phyloP scores from a whole-genome alignment of 345 rosid genomes.

The Draba incana region DNA sequence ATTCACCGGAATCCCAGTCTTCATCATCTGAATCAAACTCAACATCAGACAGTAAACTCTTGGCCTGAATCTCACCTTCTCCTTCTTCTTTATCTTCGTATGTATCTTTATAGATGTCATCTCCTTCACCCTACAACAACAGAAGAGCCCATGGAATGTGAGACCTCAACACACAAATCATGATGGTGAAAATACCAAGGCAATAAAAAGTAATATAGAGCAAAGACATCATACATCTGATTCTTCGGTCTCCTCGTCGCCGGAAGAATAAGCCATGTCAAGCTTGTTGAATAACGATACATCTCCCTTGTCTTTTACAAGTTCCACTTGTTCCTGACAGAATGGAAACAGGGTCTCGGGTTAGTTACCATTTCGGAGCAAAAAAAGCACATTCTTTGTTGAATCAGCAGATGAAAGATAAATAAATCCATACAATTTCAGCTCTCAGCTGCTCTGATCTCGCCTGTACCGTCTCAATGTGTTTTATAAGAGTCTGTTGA shows the following conservation, averaged over 20 bases:
- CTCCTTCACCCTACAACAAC: slow-evolving; percentile 56
- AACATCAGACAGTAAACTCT: slow-evolving; percentile 31
- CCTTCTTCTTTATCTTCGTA: slow-evolving; percentile 45
- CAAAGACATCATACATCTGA: slow-evolving; percentile 27
- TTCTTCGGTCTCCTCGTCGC: slow-evolving; percentile 57
- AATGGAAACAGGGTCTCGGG: slow-evolving; percentile 16
- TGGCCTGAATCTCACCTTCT: slow-evolving; percentile 29
- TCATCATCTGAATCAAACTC: slow-evolving; percentile 38
- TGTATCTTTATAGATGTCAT: slow-evolving; percentile 44
- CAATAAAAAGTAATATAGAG: neutral
- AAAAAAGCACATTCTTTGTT: neutral
- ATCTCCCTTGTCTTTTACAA: slow-evolving; percentile 58
- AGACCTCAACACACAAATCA: slow-evolving; percentile 13
- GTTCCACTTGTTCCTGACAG: slow-evolving; percentile 69
- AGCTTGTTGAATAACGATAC: slow-evolving; percentile 59
- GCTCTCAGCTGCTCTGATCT: slow-evolving; percentile 69
- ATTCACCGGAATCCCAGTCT: slow-evolving; percentile 36
- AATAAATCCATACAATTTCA: slow-evolving; percentile 67
- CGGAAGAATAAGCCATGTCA: slow-evolving; percentile 65
- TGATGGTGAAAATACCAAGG: neutral
- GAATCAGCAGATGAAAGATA: neutral
- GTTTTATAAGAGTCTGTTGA: slow-evolving; percentile 74
- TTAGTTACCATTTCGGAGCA: slow-evolving; percentile 19
- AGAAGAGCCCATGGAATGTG: neutral
- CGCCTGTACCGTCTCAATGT: slow-evolving; percentile 55